These are phyloP conservation scores for Leptographium procerum DNA, from an alignment of 2,329 filamentous ascomycete genomes.

Conservation along the genomic window DNA sequence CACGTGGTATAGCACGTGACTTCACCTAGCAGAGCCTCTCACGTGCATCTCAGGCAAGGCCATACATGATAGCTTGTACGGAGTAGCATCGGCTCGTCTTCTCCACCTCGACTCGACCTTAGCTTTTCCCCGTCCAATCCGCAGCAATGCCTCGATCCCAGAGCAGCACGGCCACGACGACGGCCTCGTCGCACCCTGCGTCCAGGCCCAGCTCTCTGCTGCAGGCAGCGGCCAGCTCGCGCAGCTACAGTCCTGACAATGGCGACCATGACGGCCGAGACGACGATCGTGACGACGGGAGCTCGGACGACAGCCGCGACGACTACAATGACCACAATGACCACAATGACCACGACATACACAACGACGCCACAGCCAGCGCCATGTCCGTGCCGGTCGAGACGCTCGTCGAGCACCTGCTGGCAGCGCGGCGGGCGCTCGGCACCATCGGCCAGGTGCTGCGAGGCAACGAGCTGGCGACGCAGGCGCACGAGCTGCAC, in stretches of 20 bases:
- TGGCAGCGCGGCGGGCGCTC: slow-evolving; percentile 78
- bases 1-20: too few species aligned
- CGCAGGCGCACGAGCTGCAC: slow-evolving; percentile 59
- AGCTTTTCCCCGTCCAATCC: background rate
- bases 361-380: too few species aligned
- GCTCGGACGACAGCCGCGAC: background rate
- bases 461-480: slow-evolving; percentile 78
- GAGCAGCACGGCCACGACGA: background rate
- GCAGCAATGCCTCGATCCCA: background rate
- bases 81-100: too few species aligned
- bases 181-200: background rate
- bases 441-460: slow-evolving; percentile 74
- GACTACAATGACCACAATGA: background rate
- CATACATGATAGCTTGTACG: background rate
- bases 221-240: background rate
- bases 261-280: background rate
- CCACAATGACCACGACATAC: background rate
- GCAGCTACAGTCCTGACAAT: background rate
- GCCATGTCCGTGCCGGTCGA: slow-evolving; percentile 45
- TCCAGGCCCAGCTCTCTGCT: background rate
- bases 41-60: background rate
- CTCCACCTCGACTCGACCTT: background rate
- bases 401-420: slow-evolving; percentile 69
- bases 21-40: too few species aligned
- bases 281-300: background rate